Base-by-base conservation (phyloP, 306 rosid species). In the Glycine latifolia region DNA sequence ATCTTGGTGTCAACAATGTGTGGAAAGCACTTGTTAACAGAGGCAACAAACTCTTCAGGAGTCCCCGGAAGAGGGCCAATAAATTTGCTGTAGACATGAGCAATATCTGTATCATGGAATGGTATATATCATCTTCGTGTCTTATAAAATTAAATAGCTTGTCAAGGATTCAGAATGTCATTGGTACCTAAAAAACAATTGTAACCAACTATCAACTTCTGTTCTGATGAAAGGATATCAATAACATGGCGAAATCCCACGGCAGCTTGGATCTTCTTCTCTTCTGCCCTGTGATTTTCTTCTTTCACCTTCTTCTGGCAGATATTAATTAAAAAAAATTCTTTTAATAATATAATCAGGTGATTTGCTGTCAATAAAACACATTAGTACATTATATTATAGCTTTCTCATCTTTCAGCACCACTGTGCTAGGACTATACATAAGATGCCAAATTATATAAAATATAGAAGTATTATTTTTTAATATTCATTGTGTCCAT, bases 201-300 rank as follows among this genome's bases (percentile, higher is more conserved):
- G 87, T 95, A 97, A 70, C 99, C 98, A 58, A 93, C 89, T 69
- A 95, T 88, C 83, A 95, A 75, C 87, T 95, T 95, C 82, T 89
- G 75, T 76, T 95, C 99, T 12, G 87, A 81, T 5, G 96, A 90
- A 79, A 95, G 97, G 84, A 95, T 92, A 85, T 95, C 99, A 78
- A 95, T 89, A 78, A 93, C 98, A 81, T 93, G 99, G 62, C 99
- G 98, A 79, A 95, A 91, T 79, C 99, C 99, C n/a, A 90, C 87
- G 4, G 98, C 99, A 79, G 83, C 71, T 85, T 88, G 90, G 80
- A 95, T 85, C 83, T 89, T 93, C 84, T 39, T 73, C 84, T 93
- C 90, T 66, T 73, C 89, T 35, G 39, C 87, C 86, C 83, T 77
- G 62, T 8, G 80, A 75, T 70, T 83, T 44, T 89, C 91, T 16